Conservation (phyloP, 768 basidiomycete species). For the Gloeophyllum trabeum region DNA sequence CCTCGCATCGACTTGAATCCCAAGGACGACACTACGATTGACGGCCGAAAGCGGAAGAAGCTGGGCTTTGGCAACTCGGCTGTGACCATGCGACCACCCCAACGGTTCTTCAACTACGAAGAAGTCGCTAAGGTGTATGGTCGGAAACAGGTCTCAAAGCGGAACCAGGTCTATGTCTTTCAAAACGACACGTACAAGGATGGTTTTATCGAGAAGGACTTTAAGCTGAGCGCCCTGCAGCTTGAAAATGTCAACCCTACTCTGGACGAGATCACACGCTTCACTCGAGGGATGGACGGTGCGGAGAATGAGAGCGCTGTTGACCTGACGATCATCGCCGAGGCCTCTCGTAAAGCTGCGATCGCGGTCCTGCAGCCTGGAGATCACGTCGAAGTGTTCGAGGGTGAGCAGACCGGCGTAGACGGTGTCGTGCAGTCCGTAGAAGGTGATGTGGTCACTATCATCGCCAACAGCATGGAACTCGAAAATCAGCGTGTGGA, state of each 20-base stretch:
- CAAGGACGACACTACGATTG: conserved; percentile 60
- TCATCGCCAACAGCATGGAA: conserved; percentile 72
- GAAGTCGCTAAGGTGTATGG: conserved; percentile 85
- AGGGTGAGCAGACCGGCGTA: conserved; percentile 91
- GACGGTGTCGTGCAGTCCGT: conserved; percentile 90
- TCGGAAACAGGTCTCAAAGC: conserved; percentile 61
- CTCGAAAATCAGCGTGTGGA: conserved; percentile 83
- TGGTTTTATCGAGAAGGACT: conserved; percentile 94
- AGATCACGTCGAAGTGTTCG: conserved; percentile 94
- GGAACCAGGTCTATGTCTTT: conserved; percentile 73
- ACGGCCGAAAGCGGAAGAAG: conserved; percentile 75
- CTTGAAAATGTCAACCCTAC: conserved; percentile 91
- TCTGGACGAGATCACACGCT: conserved; percentile 91
- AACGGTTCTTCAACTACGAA: conserved; percentile 88
- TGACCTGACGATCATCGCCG: conserved; percentile 85
- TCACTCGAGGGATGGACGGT: conserved; percentile 67
- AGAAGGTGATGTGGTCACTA: conserved; percentile 73
- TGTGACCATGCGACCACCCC: conserved; percentile 69
- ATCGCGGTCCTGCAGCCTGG: conserved; percentile 93
- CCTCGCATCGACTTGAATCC: conserved; percentile 97
- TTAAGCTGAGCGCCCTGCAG: conserved; percentile 67
- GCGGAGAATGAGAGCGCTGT: conserved; percentile 57
- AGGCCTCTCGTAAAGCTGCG: conserved; percentile 85
- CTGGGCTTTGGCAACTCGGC: conserved; percentile 29
- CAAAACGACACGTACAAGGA: conserved; percentile 90